Base-by-base conservation (phyloP, 176 grass and related monocot species). In the Secale cereale region DNA sequence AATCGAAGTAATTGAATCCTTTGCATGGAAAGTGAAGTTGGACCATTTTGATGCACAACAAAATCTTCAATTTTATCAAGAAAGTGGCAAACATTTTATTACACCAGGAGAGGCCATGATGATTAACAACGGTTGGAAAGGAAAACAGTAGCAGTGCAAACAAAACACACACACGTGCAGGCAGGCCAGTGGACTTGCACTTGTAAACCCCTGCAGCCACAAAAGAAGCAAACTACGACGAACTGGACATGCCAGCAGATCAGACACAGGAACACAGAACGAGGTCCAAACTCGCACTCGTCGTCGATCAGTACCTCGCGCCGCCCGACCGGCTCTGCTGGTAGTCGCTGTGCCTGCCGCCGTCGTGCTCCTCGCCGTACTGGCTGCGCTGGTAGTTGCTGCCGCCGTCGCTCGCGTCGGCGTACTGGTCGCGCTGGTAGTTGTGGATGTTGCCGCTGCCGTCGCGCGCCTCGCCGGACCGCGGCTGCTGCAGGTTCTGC, bases 21-120 rank as follows among this genome's bases (percentile, higher is more conserved):
- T 20, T 20, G 1, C 1, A 23, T 8, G 12, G 1, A 43, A 10
- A 82, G 7, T 40, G 13, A n/a, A 63, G 12, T 12, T 19, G 26
- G 40, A 83, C 17, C 17, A 6, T 16, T 63, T 12, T n/a, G 2
- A 0, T 14, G 19, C 60, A 76, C 59, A 80, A 72, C 0, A 48
- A 29, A 77, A 41, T 30, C 5, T 74, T 78, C 9, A 66, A 23
- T 66, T 46, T 35, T 22, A 66, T 66, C 46, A 14, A 66, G 78
- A 79, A 83, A 35, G 35, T 74, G 85, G 33, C 29, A 8, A 61
- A 80, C 89, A 62, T 76, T 28, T 91, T 87, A 91, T 87, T 87
- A 66, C 76, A 64, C 17, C n/a, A 68, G 22, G 22, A 79, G 28
- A 33, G 28, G 28, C 61, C 10, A 32, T 25, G 29, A 22, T n/a